A percentile compares a stretch with the other conserved stretches of the same genome.
phyloP scores from a whole-genome alignment of 1,139 yeast species.

The Ogataea hybrid region DNA sequence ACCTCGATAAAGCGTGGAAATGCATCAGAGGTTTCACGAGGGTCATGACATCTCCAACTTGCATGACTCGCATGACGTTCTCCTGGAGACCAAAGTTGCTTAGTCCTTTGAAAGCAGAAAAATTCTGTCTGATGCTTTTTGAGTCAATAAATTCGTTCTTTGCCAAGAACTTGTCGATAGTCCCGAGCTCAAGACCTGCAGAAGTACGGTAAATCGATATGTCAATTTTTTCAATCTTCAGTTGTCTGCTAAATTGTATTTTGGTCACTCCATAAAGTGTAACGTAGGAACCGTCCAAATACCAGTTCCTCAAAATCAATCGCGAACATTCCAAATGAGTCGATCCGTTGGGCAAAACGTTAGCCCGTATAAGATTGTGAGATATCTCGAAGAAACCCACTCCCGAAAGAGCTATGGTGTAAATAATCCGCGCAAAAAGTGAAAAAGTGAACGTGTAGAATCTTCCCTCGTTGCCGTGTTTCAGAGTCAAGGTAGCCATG shows the following conservation, averaged over 20 bases:
- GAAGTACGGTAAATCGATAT: conserved; percentile 39
- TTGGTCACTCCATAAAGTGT: conserved; percentile 57
- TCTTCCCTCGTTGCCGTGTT: conserved; percentile 44
- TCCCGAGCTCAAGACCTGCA: conserved; percentile 45
- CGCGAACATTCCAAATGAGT: conserved; percentile 62
- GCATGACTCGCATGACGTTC: conserved; percentile 64
- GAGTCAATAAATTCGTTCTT: conserved; percentile 20
- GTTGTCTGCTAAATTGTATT: conserved; percentile 57
- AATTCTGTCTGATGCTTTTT: conserved; percentile 30
- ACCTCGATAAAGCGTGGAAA: conserved; percentile 44
- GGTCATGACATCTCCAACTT: conserved; percentile 75
- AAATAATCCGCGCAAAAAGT: conserved; percentile 66
- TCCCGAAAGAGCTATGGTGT: conserved; percentile 52
- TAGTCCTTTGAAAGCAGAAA: conserved; percentile 39
- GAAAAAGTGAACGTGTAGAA: conserved; percentile 64
- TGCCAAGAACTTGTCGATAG: conserved; percentile 27
- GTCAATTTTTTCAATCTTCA: conserved; percentile 73
- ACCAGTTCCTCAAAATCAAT: conserved; percentile 52
- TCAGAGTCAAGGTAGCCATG: conserved; percentile 42
- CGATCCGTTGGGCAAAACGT: conserved; percentile 63
- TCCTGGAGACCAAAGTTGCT: conserved; percentile 63
- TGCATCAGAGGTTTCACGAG: conserved; percentile 63
- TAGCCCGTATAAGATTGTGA: conserved; percentile 65
- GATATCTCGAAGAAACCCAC: conserved; percentile 55
- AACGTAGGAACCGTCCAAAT: conserved; percentile 70